Conservation (phyloP, 2,329 filamentous ascomycete species). For the Moelleriella libera region DNA sequence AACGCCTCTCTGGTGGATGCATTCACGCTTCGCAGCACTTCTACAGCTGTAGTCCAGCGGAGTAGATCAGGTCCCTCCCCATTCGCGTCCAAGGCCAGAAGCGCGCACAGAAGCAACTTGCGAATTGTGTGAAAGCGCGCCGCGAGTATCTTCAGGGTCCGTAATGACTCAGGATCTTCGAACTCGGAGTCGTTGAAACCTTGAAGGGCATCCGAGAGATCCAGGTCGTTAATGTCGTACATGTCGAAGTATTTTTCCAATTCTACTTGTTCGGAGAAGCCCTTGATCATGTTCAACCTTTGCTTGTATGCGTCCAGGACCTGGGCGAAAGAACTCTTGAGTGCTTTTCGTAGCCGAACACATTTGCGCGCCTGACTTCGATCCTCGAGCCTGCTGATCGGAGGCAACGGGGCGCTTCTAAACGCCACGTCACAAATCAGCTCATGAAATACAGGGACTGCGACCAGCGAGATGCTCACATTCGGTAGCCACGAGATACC, state of each 20-base stretch:
- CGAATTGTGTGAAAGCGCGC: conserved; percentile 69
- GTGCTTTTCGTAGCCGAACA: conserved; percentile 59
- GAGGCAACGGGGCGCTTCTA: conserved; percentile 78
- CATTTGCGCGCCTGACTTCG: conserved; percentile 68
- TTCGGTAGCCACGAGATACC: conserved; percentile 76
- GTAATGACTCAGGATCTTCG: conserved; percentile 65
- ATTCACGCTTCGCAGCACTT: conserved; percentile 56
- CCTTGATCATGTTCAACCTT: conserved; percentile 53
- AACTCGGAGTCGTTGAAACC: conserved; percentile 53
- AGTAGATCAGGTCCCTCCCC: conserved; percentile 63
- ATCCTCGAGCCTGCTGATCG: conserved; percentile 84
- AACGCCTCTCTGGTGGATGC: conserved; percentile 46
- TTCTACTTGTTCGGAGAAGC: conserved; percentile 64
- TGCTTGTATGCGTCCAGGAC: conserved; percentile 60
- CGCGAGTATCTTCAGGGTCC: conserved; percentile 67
- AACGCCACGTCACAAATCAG: neutral
- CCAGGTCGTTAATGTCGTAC: conserved; percentile 63
- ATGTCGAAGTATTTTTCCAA: conserved; percentile 88
- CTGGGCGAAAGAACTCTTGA: conserved; percentile 55
- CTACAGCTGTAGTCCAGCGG: conserved; percentile 65
- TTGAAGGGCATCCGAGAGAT: conserved; percentile 55
- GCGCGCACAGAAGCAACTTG: conserved; percentile 76
- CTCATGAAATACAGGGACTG: neutral
- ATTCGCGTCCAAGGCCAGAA: conserved; percentile 74
- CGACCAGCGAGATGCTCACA: conserved; percentile 38